Base-by-base conservation (phyloP, 2,329 filamentous ascomycete species). In the Monosporascus sp. region DNA sequence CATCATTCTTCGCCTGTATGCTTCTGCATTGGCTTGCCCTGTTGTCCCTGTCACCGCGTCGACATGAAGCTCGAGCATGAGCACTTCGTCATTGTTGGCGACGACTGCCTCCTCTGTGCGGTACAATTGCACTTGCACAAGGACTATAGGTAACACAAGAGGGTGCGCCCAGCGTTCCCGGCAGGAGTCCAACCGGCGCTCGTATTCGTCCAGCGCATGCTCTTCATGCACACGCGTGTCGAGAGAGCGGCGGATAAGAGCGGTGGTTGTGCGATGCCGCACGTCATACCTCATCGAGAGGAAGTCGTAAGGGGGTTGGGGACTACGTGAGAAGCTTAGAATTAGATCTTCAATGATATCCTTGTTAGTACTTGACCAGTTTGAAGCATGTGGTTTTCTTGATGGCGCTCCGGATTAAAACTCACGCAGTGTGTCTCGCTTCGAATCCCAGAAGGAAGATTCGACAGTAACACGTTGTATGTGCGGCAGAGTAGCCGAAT, bases 61-160 rank as follows among this genome's bases (percentile, higher is more conserved):
- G 4, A 76, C 73, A 25, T 74, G 71, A 27, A 66, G 64, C 56
- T 76, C 74, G 4, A 76, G 66, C 11, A 65, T 61, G 3, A 70
- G 62, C 8, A 76, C 73, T 49, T 73, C 73, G 49, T 65, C 62
- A 49, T 73, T 73, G 59, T 75, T 76, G 37, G 73, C 70, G 9
- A 68, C 67, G 24, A 76, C 71, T 15, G 72, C 72, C 51, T 74
- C 70, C 49, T 76, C 74, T 3, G 72, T 74, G 39, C 72, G 70
- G 57, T 72, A 68, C 37, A 75, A 69, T 47, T 77, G 74, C 9
- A 76, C 73, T 52, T 77, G 74, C 0, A 77, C 64, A n/a, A 77
- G 62, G 11, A 76, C 71, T 5, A 76, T 72, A 0, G 74, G 72
- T 25, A 71, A 70, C 50, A 76, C 70, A 6, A 77, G 65, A 1